Percentiles rank a stretch among this genome's conserved stretches.
Conservation (phyloP, 345 rosid species). For the Eucalyptus sp. region DNA sequence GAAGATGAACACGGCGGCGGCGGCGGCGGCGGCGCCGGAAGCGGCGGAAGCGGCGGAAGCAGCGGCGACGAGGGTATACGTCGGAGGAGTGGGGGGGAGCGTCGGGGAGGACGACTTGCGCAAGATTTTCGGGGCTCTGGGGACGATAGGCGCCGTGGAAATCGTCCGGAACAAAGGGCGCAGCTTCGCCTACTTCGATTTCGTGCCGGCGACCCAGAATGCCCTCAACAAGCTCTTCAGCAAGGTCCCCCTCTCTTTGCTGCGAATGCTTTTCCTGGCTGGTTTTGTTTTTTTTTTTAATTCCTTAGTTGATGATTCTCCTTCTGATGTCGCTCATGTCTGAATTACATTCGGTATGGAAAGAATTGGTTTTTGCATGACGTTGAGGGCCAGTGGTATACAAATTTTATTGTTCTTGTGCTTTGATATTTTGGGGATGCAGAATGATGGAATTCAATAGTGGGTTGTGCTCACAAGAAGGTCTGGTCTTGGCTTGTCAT, state of each 20-base stretch:
- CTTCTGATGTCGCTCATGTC: neutral
- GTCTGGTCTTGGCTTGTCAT: neutral
- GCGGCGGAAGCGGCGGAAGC: neutral
- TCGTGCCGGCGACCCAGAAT: slow-evolving; percentile 41
- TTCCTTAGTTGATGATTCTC: neutral
- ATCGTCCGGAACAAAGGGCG: slow-evolving; percentile 81
- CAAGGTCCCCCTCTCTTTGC: slow-evolving; percentile 22
- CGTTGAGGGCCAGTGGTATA: neutral
- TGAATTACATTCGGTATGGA: neutral
- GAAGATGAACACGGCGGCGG: neutral
- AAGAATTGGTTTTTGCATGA: neutral
- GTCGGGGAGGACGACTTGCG: slow-evolving; percentile 51
- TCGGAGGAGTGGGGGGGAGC: slow-evolving; percentile 77
- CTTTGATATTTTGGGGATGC: neutral
- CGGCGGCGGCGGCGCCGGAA: neutral
- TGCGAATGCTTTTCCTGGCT: neutral
- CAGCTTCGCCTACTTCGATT: slow-evolving; percentile 74
- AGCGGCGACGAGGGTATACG: slow-evolving; percentile 34
- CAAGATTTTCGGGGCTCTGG: slow-evolving; percentile 43
- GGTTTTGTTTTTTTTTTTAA: neutral
- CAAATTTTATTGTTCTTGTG: neutral
- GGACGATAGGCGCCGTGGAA: slow-evolving; percentile 34
- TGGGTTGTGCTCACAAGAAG: neutral
- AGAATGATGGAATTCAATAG: neutral
- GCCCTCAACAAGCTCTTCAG: slow-evolving; percentile 75